These are phyloP conservation scores for Penicillium pulvis DNA, from an alignment of 495 filamentous ascomycete genomes.

Conservation along the genomic window DNA sequence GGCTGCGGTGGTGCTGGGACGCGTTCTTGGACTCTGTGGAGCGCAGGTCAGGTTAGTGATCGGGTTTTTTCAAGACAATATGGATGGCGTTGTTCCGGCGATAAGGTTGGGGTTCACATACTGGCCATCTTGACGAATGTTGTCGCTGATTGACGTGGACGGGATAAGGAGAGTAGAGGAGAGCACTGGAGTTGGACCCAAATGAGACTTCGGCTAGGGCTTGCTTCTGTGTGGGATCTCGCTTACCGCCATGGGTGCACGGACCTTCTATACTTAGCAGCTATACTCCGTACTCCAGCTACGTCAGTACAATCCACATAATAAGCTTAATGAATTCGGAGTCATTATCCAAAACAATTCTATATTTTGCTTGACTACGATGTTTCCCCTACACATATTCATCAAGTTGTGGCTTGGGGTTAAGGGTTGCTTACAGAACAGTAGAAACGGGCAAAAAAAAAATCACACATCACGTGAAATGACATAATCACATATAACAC, in stretches of 20 bases:
- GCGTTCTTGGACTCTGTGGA: slow-evolving; percentile 94
- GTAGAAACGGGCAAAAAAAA: slow-evolving; percentile 4
- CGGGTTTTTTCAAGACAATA: slow-evolving; percentile 9
- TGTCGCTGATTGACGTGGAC: slow-evolving; percentile 44
- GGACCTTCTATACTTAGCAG: slow-evolving; percentile 17
- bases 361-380: background rate
- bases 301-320: slow-evolving; percentile 5
- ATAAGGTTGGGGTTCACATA: slow-evolving; percentile 35
- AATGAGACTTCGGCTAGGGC: slow-evolving; percentile 43
- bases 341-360: background rate
- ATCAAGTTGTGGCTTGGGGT: background rate
- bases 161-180: slow-evolving; percentile 32
- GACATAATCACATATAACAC: background rate
- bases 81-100: background rate
- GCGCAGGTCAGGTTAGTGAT: slow-evolving; percentile 33
- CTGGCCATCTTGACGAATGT: slow-evolving; percentile 56
- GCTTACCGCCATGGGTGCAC: slow-evolving; percentile 43
- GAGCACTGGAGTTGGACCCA: slow-evolving; percentile 28
- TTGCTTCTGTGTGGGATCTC: slow-evolving; percentile 51
- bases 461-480: slow-evolving; percentile 25
- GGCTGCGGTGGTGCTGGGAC: slow-evolving; percentile 94
- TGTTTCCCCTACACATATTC: background rate
- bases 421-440: background rate
- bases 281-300: background rate
- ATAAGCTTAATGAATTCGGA: background rate